These are phyloP conservation scores for Fusarium multiceps DNA, from an alignment of 2,329 filamentous ascomycete genomes.

Conservation along the genomic window DNA sequence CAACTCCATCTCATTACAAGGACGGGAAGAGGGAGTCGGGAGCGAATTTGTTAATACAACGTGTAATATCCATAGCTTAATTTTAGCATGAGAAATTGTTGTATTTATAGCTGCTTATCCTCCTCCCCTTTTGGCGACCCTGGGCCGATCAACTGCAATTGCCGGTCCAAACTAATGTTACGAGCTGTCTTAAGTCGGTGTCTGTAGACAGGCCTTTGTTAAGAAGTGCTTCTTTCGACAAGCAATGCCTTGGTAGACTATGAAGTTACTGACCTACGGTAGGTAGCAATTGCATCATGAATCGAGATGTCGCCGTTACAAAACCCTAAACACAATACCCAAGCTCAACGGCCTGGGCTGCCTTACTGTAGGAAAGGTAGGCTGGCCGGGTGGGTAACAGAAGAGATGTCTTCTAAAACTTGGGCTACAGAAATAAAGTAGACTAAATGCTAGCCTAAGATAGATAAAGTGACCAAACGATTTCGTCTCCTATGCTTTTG, in stretches of 20 bases:
- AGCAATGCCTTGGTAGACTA: background rate
- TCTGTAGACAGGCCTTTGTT: background rate
- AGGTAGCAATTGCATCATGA: background rate
- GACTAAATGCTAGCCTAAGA: too few species aligned
- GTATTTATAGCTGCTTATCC: constrained; percentile 31
- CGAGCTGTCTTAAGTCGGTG: background rate
- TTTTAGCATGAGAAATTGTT: constrained; percentile 23
- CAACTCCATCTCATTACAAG: constrained; percentile 18
- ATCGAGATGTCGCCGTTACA: constrained; percentile 15
- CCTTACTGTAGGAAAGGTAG: background rate
- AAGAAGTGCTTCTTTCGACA: background rate
- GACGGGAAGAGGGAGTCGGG: constrained; percentile 1
- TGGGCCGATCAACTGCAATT: constrained; percentile 24
- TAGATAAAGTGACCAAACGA: too few species aligned
- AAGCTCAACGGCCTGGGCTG: constrained; percentile 1
- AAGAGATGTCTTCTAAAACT: too few species aligned
- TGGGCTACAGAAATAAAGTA: too few species aligned
- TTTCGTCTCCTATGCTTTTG: too few species aligned
- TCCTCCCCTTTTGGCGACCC: constrained; percentile 27
- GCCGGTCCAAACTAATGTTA: constrained; percentile 17
- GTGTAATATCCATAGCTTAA: constrained; percentile 20
- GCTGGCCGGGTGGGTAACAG: too few species aligned
- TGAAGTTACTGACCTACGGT: background rate
- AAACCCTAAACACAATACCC: background rate
- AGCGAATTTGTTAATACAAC: constrained; percentile 12